A percentile compares a stretch with the other conserved stretches of the same genome.
Conservation (phyloP, 352 stramenopile genomes). For the Phytophthora syringae region DNA sequence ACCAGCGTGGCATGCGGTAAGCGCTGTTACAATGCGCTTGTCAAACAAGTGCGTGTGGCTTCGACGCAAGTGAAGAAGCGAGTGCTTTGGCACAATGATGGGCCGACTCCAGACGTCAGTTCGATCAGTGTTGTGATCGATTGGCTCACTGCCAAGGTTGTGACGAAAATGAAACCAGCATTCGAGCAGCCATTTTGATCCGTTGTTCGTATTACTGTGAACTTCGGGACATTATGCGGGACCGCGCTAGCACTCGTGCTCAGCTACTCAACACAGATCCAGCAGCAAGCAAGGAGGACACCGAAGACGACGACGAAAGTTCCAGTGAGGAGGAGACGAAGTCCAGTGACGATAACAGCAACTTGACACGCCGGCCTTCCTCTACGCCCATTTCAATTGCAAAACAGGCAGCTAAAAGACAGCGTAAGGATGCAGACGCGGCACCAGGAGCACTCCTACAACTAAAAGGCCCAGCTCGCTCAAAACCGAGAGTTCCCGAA, state of each 20-base stretch:
- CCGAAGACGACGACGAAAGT: not conserved
- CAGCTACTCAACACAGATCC: constrained; percentile 10
- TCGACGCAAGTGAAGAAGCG: too few species aligned
- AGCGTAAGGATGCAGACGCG: not conserved
- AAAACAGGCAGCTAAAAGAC: not conserved
- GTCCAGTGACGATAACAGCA: not conserved
- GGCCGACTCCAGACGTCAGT: too few species aligned
- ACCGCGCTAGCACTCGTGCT: constrained; percentile 2
- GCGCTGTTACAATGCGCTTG: too few species aligned
- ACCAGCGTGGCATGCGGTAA: too few species aligned
- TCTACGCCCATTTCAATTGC: not conserved
- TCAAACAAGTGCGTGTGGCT: too few species aligned
- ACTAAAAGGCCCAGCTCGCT: constrained; percentile 8
- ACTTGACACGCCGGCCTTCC: too few species aligned
- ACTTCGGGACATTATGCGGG: constrained; percentile 8
- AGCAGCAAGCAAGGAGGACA: not conserved
- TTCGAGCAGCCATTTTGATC: not conserved
- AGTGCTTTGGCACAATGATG: too few species aligned
- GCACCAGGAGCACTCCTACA: too few species aligned
- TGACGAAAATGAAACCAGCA: not conserved
- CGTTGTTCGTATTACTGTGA: constrained; percentile 19
- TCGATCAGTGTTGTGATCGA: too few species aligned
- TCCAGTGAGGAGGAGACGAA: constrained; percentile 1
- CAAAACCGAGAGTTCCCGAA: not conserved
- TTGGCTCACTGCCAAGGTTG: constrained; percentile 2